These are phyloP conservation scores for Juncus effusus DNA, from an alignment of 176 grass and related monocot genomes.

Conservation along the genomic window DNA sequence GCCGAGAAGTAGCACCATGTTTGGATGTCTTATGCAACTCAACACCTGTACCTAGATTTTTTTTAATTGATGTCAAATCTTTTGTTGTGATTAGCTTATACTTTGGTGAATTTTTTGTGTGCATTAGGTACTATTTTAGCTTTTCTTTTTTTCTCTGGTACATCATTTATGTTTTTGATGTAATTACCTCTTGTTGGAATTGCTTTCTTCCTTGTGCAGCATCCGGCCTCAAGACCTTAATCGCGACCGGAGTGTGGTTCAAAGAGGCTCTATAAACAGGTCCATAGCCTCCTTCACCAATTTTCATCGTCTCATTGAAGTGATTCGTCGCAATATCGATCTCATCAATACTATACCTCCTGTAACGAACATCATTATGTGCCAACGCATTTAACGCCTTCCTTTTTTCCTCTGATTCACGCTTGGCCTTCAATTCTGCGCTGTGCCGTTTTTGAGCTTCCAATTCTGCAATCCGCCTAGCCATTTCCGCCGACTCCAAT, in stretches of 20 bases:
- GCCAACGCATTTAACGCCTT: conserved; percentile 53
- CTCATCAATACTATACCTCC: conserved; percentile 84
- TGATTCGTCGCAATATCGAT: conserved; percentile 72
- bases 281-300: conserved; percentile 91
- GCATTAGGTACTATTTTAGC: background rate
- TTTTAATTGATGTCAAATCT: background rate
- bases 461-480: conserved; percentile 65
- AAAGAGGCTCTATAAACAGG: conserved; percentile 79
- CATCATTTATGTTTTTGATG: background rate
- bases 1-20: conserved; percentile 95
- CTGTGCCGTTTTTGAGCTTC: conserved; percentile 67
- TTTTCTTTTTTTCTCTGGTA: background rate
- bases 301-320: conserved; percentile 74
- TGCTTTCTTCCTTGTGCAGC: conserved; percentile 81
- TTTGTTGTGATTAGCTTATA: no score
- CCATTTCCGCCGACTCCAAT: conserved; percentile 71
- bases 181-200: conserved; percentile 83
- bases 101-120: background rate
- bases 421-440: conserved; percentile 73
- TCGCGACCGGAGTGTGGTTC: conserved; percentile 84
- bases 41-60: conserved; percentile 64
- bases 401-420: conserved; percentile 77
- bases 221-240: conserved; percentile 76
- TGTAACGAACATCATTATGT: conserved; percentile 60
- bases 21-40: conserved; percentile 86